These are phyloP conservation scores for Stephania yunnanensis DNA, from an alignment of 164 flowering plant species.

Conservation along the genomic window DNA sequence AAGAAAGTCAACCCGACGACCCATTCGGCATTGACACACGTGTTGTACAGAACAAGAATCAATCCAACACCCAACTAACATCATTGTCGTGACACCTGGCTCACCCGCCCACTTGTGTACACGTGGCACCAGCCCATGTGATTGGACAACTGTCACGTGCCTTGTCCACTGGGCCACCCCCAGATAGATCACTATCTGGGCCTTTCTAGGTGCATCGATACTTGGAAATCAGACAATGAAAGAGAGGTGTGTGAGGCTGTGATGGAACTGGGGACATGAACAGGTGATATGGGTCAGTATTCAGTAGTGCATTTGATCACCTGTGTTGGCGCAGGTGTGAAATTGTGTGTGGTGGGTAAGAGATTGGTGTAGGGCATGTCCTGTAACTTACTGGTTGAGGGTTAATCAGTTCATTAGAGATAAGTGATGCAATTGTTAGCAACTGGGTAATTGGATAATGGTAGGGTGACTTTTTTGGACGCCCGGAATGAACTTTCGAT, in stretches of 20 bases:
- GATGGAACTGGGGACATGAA: no score
- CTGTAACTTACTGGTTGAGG: no score
- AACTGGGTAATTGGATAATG: no score
- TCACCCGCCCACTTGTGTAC: neutral
- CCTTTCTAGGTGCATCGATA: neutral
- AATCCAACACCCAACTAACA: neutral
- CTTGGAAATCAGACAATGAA: neutral
- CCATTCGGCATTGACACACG: neutral
- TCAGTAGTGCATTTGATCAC: no score
- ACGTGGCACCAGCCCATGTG: neutral
- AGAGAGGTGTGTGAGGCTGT: neutral
- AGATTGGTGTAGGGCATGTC: no score
- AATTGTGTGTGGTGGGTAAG: no score
- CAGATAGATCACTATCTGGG: neutral
- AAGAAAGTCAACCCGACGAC: constrained; percentile 5
- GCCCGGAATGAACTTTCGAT: no score
- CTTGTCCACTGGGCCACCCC: neutral
- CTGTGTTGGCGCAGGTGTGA: no score
- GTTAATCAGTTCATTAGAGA: no score
- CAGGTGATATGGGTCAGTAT: no score
- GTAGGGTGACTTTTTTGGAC: no score
- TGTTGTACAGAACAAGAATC: constrained; percentile 10
- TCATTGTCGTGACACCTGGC: constrained; percentile 18
- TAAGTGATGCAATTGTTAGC: no score
- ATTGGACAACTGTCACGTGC: neutral